phyloP scores from a whole-genome alignment of 495 filamentous ascomycete genomes.

The Penicillium psychrofluorescens region DNA sequence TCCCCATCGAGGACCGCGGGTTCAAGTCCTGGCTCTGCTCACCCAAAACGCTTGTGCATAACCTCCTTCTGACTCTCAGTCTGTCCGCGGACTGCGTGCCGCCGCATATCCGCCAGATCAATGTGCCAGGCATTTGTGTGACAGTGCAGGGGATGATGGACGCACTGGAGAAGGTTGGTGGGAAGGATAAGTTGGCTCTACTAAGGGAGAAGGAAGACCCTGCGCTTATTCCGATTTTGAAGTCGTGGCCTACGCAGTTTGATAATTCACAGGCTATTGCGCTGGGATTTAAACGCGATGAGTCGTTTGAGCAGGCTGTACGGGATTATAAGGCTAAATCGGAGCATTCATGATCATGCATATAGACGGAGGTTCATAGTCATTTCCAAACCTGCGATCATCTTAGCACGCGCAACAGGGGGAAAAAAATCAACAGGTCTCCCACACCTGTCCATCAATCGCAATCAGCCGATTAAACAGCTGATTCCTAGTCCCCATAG shows the following conservation, averaged over 20 bases:
- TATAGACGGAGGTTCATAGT: neutral
- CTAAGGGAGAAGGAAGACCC: constrained; percentile 55
- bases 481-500: constrained; percentile 68
- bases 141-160: constrained; percentile 67
- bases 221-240: constrained; percentile 53
- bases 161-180: constrained; percentile 57
- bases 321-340: constrained; percentile 40
- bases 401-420: constrained; percentile 8
- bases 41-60: constrained; percentile 54
- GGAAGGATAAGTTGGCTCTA: constrained; percentile 54
- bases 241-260: constrained; percentile 62
- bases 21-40: constrained; percentile 59
- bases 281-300: constrained; percentile 52
- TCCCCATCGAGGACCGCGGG: constrained; percentile 52
- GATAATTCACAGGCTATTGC: constrained; percentile 50
- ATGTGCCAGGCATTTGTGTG: constrained; percentile 63
- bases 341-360: constrained; percentile 11
- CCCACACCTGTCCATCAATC: constrained; percentile 84
- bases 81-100: constrained; percentile 45
- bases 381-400: constrained; percentile 16
- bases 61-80: constrained; percentile 52
- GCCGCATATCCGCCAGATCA: constrained; percentile 52
- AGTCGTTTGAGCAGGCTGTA: constrained; percentile 49
- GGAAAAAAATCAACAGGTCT: constrained; percentile 52
- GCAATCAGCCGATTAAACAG: constrained; percentile 79